Conservation (phyloP, 495 filamentous ascomycete species). For the Margaritispora aquatica region DNA sequence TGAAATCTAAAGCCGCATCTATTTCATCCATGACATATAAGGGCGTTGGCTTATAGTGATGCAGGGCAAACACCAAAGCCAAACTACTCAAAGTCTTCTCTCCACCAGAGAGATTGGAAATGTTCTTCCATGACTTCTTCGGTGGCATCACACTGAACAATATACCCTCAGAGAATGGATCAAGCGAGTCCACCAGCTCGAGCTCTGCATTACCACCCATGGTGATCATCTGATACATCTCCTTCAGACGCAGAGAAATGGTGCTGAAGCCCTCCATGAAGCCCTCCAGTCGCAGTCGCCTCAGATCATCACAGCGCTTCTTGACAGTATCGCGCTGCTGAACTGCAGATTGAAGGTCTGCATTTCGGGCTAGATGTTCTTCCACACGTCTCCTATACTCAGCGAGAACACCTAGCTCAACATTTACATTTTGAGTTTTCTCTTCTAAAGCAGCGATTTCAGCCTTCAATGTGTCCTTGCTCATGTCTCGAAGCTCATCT, state of each 20-base stretch:
- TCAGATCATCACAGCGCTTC: conserved; percentile 82
- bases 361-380: conserved; percentile 75
- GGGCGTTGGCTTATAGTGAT: conserved; percentile 97
- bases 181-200: conserved; percentile 89
- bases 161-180: conserved; percentile 96
- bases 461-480: conserved; percentile 77
- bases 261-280: conserved; percentile 98
- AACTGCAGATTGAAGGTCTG: conserved; percentile 72
- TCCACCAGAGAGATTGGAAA: conserved; percentile 86
- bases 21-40: conserved; percentile 99
- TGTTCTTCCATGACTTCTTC: conserved; percentile 99
- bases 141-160: conserved; percentile 97
- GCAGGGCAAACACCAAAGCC: conserved; percentile 92
- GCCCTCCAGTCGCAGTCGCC: conserved; percentile 81
- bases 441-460: conserved; percentile 89
- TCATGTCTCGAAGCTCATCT: conserved; percentile 90
- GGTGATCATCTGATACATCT: conserved; percentile 99
- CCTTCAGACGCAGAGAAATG: conserved; percentile 93
- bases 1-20: conserved; percentile 94
- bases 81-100: conserved; percentile 95
- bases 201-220: conserved; percentile 99
- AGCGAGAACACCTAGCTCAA: conserved; percentile 84
- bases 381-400: conserved; percentile 89
- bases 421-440: conserved; percentile 80
- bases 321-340: conserved; percentile 76